Evolutionary conservation across 129 eudicot genomes (phyloP), one percentile per base, ranked within the genome.

Genomic region (Solidago caesia): DNA sequence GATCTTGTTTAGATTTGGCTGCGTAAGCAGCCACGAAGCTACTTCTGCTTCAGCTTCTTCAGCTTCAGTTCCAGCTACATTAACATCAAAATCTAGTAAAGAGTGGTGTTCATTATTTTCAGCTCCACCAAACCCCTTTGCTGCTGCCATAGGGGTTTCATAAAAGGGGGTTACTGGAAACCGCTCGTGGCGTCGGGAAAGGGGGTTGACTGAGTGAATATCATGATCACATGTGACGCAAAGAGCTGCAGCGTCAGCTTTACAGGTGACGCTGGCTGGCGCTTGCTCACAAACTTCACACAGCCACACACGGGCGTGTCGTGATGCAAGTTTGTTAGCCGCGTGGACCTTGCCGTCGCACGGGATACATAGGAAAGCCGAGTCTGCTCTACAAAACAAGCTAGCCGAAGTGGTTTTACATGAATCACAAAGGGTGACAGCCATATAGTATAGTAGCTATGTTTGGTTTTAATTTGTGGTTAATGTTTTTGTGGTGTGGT

Each of bases 31-130:
- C 97, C 96, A 89, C 56, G 91, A 89, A 0, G 96, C 91, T 0
- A 96, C 97, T 47, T 88, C 97, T 12, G 89, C 97, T 48, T 89
- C 97, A 14, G 93, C 97, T 66, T 89, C 97, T 73, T 86, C 96
- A 9, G 72, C 85, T 60, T 82, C 86, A 16, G 56, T 77, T 51
- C 75, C 82, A n/a, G 68, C 84, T 14, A 68, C 75, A 64, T 79
- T 73, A 26, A 79, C 77, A 67, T 83, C 58, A 75, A 80, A 73
- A 73, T 73, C 70, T 15, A 29, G 52, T 4, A 76, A 15, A 33
- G 21, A 57, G 26, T 56, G 74, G 66, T 58, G 77, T 27, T 75
- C 79, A 27, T 48, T 55, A 12, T 47, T 81, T 4, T 81, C 75
- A 6, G 60, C 75, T 13, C 52, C 70, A 10, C 44, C 64, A 53